Base-by-base conservation (phyloP, 352 stramenopile genomes). In the Paralagenidium karlingii region DNA sequence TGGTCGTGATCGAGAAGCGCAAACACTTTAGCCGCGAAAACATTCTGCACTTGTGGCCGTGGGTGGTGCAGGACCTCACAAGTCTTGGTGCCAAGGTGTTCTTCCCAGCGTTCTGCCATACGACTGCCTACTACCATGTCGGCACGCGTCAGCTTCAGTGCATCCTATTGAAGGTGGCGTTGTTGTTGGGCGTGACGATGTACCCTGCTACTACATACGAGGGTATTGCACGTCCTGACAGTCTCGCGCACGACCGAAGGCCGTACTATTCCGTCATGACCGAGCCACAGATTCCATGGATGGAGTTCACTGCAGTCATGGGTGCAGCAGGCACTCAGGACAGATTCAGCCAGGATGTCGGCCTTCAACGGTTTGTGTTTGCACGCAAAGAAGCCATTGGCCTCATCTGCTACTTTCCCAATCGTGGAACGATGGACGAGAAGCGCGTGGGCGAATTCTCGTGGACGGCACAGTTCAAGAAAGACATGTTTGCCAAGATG, bases 391-490 rank as follows among this genome's bases (percentile, higher is more conserved):
- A 83, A 28, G 77, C 77, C 7, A 81, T 88, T 16, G 77, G 77
- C 12, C 61, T 88, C 20, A 66, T 91, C 36, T 84, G 75, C 53
- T 87, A 84, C 53, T 81, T 91, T 48, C 67, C 63, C 7, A 88
- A 87, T 51, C 46, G 60, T 15, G 59, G 64, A 29, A 77, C 68
- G 24, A 67, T 64, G 12, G 75, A 85, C 34, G 75, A 88, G 58
- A 81, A 80, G 60, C 66, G 67, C 40, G 66, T 88, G 43, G 53
- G 57, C 24, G 68, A 88, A 55, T 88, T 88, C 40, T 88, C 75
- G 44, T 88, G 75, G 75, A 84, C 69, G 18, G 69, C 82, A 34
- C 75, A 88, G 58, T 88, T 85, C 58, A 88, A 88, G 52, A 68
- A 88, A 53, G 60, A 80, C 42, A 65, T 85, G 56, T 88, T 88